Evolutionary conservation across 2,329 filamentous ascomycete species (phyloP).

Genomic region (Ramichloridium luteum): DNA sequence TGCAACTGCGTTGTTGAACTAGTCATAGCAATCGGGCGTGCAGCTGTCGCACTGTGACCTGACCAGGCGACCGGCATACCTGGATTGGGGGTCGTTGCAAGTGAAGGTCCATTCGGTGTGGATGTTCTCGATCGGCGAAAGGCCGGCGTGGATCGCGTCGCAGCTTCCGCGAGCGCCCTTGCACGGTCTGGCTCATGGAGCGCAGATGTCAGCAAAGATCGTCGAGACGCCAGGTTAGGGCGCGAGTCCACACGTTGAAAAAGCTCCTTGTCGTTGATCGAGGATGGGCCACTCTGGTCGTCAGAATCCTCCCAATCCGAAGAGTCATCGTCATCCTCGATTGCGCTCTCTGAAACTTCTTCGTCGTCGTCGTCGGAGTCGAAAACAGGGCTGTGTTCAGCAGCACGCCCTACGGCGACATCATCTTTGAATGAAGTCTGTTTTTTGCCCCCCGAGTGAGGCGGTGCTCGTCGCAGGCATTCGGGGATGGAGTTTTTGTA

Average conservation of each 20-base stretch:
- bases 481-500: constrained; percentile 45
- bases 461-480: constrained; percentile 33
- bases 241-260: constrained; percentile 89
- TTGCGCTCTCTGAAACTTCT: constrained; percentile 65
- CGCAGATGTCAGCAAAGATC: constrained; percentile 80
- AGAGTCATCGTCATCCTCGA: constrained; percentile 44
- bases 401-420: constrained; percentile 44
- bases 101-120: constrained; percentile 56
- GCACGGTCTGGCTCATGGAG: constrained; percentile 69
- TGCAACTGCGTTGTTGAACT: constrained; percentile 49
- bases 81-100: constrained; percentile 44
- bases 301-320: constrained; percentile 48
- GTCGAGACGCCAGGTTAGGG: constrained; percentile 69
- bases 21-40: constrained; percentile 59
- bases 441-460: constrained; percentile 50
- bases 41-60: constrained; percentile 28
- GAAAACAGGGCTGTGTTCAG: constrained; percentile 48
- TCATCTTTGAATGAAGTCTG: constrained; percentile 71
- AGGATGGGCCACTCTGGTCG: constrained; percentile 69
- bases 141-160: constrained; percentile 43
- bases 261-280: constrained; percentile 56
- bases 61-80: constrained; percentile 14
- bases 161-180: constrained; percentile 54
- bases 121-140: constrained; percentile 49
- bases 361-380: constrained; percentile 45